A percentile compares a stretch with the other conserved stretches of the same genome.
phyloP scores from a whole-genome alignment of 169 alveolate species.

The Plasmodium billcollinsi region DNA sequence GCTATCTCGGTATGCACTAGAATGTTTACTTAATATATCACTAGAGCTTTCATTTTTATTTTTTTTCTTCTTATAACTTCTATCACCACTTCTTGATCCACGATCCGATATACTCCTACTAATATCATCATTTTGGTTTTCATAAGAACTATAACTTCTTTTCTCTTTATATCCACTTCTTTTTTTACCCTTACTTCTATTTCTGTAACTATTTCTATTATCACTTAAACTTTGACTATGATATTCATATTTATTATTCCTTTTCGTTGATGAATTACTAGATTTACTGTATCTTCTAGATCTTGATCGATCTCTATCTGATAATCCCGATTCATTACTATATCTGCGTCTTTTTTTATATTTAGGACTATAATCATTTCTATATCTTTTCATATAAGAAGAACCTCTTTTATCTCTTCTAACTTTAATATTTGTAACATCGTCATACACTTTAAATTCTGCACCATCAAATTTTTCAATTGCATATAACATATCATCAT shows the following conservation, averaged over 20 bases:
- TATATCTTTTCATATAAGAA: conserved; percentile 50
- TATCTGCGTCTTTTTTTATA: conserved; percentile 67
- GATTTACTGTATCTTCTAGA: conserved; percentile 51
- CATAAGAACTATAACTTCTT: conserved; percentile 61
- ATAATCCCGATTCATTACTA: conserved; percentile 68
- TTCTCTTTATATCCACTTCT: conserved; percentile 19
- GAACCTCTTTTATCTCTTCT: conserved; percentile 58
- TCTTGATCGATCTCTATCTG: conserved; percentile 43
- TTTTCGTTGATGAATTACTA: conserved; percentile 45
- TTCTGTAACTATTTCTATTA: conserved; percentile 28
- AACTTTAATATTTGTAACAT: conserved; percentile 78
- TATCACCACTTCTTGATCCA: conserved; percentile 62
- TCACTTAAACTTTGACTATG: conserved; percentile 42
- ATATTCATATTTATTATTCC: conserved; percentile 42
- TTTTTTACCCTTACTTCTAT: conserved; percentile 36
- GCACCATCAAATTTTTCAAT: conserved; percentile 83
- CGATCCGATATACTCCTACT: conserved; percentile 36
- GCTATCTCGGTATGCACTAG: conserved; percentile 30
- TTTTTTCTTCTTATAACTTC: conserved; percentile 54
- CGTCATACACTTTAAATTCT: conserved; percentile 79
- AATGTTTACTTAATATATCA: conserved; percentile 55
- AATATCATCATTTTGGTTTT: conserved; percentile 4
- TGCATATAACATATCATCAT: conserved; percentile 85
- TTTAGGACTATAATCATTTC: conserved; percentile 64
- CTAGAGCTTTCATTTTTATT: conserved; percentile 38